Percentiles rank a stretch among this genome's conserved stretches.
These are phyloP conservation scores for Ambispora gerdemannii DNA, from an alignment of 192 early-diverging fungal species.

Conservation along the genomic window DNA sequence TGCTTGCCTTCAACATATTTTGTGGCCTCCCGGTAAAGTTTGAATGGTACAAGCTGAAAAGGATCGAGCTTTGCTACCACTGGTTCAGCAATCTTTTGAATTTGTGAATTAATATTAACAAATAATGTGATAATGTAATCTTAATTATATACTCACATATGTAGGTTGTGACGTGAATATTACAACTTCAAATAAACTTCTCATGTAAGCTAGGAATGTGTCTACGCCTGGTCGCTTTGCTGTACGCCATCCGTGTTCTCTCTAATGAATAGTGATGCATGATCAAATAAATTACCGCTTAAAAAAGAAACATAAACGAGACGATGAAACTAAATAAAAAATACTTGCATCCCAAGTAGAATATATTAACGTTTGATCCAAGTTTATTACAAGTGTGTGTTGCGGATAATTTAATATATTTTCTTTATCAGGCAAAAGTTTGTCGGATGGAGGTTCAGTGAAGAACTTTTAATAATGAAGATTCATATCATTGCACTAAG, in stretches of 20 bases:
- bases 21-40: slow-evolving; percentile 90
- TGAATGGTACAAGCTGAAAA: slow-evolving; percentile 79
- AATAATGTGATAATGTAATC: neutral
- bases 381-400: slow-evolving; percentile 91
- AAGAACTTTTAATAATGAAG: slow-evolving; percentile 38
- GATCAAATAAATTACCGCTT: no score
- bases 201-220: slow-evolving; percentile 88
- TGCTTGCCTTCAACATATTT: slow-evolving; percentile 79
- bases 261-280: no score
- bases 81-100: slow-evolving; percentile 68
- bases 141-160: slow-evolving; percentile 56
- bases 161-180: slow-evolving; percentile 88
- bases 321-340: no score
- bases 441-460: slow-evolving; percentile 73
- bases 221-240: slow-evolving; percentile 96
- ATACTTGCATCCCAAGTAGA: slow-evolving; percentile 84
- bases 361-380: slow-evolving; percentile 92
- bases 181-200: slow-evolving; percentile 92
- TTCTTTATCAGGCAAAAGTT: slow-evolving; percentile 88
- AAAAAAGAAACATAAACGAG: no score
- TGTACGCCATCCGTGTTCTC: slow-evolving; percentile 93
- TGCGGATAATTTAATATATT: slow-evolving; percentile 76
- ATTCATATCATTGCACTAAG: neutral
- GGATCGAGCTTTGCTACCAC: slow-evolving; percentile 90
- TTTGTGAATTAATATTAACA: slow-evolving; percentile 4